Percentiles rank a stretch among this genome's conserved stretches.
phyloP scores from a whole-genome alignment of 192 early-diverging fungal genomes.

The Podila verticillata region DNA sequence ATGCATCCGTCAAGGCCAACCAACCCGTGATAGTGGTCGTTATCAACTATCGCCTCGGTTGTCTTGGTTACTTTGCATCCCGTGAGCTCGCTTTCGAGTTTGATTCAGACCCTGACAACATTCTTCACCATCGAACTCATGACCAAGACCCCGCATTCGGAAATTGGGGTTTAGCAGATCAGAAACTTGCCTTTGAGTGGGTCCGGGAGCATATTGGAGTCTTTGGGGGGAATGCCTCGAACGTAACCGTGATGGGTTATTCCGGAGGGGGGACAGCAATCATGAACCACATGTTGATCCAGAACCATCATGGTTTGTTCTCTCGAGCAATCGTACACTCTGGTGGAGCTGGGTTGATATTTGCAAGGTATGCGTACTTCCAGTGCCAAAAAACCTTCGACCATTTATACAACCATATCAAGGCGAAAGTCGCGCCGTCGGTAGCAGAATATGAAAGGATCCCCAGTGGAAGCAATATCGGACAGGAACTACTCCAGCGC shows the following conservation, averaged over 20 bases:
- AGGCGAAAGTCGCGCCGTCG: background rate
- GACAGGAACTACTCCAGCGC: background rate
- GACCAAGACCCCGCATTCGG: background rate
- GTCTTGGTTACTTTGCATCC: slow-evolving; percentile 2
- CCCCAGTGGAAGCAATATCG: background rate
- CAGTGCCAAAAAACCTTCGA: slow-evolving; percentile 5
- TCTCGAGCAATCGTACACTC: slow-evolving; percentile 1
- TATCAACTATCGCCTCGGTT: background rate
- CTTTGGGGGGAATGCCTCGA: background rate
- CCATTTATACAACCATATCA: background rate
- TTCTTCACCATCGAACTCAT: background rate
- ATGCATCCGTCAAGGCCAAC: background rate
- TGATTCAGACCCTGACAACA: slow-evolving; percentile 3
- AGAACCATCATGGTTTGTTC: background rate
- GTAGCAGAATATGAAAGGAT: background rate
- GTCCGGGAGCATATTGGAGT: background rate
- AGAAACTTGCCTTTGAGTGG: slow-evolving; percentile 1
- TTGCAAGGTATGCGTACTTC: background rate
- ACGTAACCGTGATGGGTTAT: background rate
- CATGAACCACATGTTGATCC: background rate
- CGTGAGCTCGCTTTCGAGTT: background rate
- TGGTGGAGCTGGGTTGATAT: background rate
- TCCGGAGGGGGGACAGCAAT: background rate
- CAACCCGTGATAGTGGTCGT: background rate
- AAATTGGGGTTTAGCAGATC: slow-evolving; percentile 4